These are phyloP conservation scores for Globisporangium spinosum DNA, from an alignment of 352 stramenopile genomes.

Conservation along the genomic window DNA sequence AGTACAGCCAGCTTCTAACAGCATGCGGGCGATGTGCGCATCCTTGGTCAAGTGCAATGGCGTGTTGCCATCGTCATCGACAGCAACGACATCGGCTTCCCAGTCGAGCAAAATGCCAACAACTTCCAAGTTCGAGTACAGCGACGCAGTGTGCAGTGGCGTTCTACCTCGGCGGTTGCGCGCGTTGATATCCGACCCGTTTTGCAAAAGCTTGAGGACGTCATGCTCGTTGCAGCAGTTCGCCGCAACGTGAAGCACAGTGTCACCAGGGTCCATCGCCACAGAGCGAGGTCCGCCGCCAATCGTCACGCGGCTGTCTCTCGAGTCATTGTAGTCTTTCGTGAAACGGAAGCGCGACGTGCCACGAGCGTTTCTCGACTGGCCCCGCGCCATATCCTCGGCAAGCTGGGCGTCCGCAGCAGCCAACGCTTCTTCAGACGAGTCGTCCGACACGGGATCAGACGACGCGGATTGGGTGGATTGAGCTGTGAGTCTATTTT, in stretches of 20 bases:
- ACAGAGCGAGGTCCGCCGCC: slow-evolving; percentile 63
- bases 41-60: slow-evolving; percentile 79
- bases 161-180: slow-evolving; percentile 75
- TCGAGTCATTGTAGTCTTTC: slow-evolving; percentile 67
- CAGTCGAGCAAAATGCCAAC: slow-evolving; percentile 78
- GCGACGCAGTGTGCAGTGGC: slow-evolving; percentile 74
- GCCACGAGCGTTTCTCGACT: slow-evolving; percentile 30
- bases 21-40: slow-evolving; percentile 70
- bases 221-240: slow-evolving; percentile 88
- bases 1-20: slow-evolving; percentile 76
- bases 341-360: slow-evolving; percentile 81
- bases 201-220: slow-evolving; percentile 82
- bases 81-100: slow-evolving; percentile 73
- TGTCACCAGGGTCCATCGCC: slow-evolving; percentile 84
- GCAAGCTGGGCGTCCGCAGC: slow-evolving; percentile 22
- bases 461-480: slow-evolving; percentile 44
- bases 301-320: slow-evolving; percentile 29
- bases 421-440: slow-evolving; percentile 41
- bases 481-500: slow-evolving; percentile 58
- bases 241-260: slow-evolving; percentile 79
- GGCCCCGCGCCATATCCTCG: slow-evolving; percentile 15
- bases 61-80: slow-evolving; percentile 84
- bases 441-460: slow-evolving; percentile 74
- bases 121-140: slow-evolving; percentile 81
- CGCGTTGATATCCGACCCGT: slow-evolving; percentile 83